Evolutionary conservation across 2,329 filamentous ascomycete genomes (phyloP).

Genomic region (Fusarium transvaalense): DNA sequence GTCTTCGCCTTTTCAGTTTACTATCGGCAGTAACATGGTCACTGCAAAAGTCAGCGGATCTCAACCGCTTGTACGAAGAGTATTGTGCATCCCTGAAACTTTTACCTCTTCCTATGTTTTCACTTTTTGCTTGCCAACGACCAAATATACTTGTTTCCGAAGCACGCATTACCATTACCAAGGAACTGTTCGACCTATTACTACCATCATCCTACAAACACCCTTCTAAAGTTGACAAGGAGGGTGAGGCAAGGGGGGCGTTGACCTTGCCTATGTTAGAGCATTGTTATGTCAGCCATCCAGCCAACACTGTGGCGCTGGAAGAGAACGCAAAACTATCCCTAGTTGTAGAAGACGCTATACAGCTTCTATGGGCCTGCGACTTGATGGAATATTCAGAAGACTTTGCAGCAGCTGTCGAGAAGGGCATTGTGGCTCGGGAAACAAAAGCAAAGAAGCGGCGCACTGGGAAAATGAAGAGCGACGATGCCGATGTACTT

Average conservation of each 20-base stretch:
- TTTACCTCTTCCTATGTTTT: slow-evolving; percentile 70
- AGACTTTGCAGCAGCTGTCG: slow-evolving; percentile 56
- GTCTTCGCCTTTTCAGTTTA: slow-evolving; percentile 72
- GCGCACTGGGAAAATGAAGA: slow-evolving; percentile 52
- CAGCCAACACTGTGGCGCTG: slow-evolving; percentile 70
- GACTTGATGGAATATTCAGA: slow-evolving; percentile 53
- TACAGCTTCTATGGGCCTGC: slow-evolving; percentile 64
- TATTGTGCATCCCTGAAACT: slow-evolving; percentile 68
- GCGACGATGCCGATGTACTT: slow-evolving; percentile 54
- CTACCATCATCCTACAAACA: slow-evolving; percentile 57
- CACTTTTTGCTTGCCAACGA: slow-evolving; percentile 61
- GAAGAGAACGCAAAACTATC: slow-evolving; percentile 81
- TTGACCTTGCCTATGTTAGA: slow-evolving; percentile 63
- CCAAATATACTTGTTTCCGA: slow-evolving; percentile 53
- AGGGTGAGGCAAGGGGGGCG: slow-evolving; percentile 53
- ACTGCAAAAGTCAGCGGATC: slow-evolving; percentile 57
- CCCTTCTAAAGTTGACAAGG: slow-evolving; percentile 56
- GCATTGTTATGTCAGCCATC: slow-evolving; percentile 73
- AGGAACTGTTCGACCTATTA: slow-evolving; percentile 60
- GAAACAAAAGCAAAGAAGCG: slow-evolving; percentile 61
- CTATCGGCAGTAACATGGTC: slow-evolving; percentile 62
- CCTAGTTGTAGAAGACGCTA: slow-evolving; percentile 73
- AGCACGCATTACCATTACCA: slow-evolving; percentile 60
- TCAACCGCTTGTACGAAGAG: slow-evolving; percentile 69
- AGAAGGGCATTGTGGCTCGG: slow-evolving; percentile 63